These are phyloP conservation scores for Exophiala calicioides DNA, from an alignment of 2,329 filamentous ascomycete genomes.

Conservation along the genomic window DNA sequence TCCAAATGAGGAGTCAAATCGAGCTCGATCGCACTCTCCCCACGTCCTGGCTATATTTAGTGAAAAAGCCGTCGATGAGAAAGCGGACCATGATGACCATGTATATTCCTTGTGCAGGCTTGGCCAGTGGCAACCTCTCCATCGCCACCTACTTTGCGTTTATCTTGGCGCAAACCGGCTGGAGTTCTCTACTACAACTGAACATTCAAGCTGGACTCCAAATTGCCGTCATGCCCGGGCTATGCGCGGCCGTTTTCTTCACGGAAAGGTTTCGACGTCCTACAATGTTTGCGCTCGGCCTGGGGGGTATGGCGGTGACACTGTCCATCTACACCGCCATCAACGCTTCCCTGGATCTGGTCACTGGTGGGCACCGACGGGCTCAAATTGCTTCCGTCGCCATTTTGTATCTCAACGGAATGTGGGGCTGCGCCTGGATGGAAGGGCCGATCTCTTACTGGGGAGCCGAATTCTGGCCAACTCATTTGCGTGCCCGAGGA, in stretches of 20 bases:
- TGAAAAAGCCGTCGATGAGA: conserved; percentile 5
- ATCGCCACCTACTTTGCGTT: too few relatives aligned
- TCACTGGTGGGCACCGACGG: background rate
- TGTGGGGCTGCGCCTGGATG: background rate
- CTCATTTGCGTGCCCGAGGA: background rate
- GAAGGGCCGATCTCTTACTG: background rate
- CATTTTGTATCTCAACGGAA: background rate
- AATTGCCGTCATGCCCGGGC: background rate
- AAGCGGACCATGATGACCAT: conserved; percentile 7
- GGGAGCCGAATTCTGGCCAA: background rate
- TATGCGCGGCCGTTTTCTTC: background rate
- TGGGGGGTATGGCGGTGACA: background rate
- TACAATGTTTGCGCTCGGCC: background rate
- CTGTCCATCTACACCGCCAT: background rate
- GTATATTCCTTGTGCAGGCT: background rate
- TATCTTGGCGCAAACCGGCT: too few relatives aligned
- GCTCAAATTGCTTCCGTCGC: background rate
- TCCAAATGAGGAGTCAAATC: conserved; percentile 30
- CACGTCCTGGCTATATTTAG: conserved; percentile 8
- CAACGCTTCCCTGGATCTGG: background rate
- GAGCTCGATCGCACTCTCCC: conserved; percentile 8
- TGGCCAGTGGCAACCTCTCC: too few relatives aligned
- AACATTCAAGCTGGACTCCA: too few relatives aligned
- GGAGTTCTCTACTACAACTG: too few relatives aligned
- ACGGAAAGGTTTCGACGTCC: background rate